A percentile compares a stretch with the other conserved stretches of the same genome.
Conservation (phyloP, 441 rosid species). For the Pelargonium fulgidum region DNA sequence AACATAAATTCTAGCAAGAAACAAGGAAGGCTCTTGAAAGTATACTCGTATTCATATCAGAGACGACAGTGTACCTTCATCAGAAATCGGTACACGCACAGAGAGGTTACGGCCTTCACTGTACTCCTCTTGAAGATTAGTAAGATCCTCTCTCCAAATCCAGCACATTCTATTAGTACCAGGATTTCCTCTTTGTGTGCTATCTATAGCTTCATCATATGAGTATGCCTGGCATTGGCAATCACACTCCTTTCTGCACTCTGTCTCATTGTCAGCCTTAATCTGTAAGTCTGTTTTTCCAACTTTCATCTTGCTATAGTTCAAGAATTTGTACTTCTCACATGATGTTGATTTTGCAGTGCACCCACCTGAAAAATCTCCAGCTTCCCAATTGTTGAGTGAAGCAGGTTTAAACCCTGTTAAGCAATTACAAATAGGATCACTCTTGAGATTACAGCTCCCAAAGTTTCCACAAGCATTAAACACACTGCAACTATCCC, state of each 20-base stretch:
- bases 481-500: constrained; percentile 37
- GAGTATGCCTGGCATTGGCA: constrained; percentile 56
- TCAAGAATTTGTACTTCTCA: constrained; percentile 34
- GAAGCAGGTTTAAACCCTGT: constrained; percentile 46
- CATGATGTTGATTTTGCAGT: constrained; percentile 35
- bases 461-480: constrained; percentile 53
- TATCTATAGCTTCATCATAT: constrained; percentile 19
- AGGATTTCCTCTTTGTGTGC: constrained; percentile 13
- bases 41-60: neutral
- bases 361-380: constrained; percentile 52
- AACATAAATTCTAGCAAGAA: neutral
- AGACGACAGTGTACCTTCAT: constrained; percentile 35
- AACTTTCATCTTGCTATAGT: constrained; percentile 41
- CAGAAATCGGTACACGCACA: constrained; percentile 34
- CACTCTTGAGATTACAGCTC: constrained; percentile 40
- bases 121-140: constrained; percentile 39
- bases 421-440: constrained; percentile 41
- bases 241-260: constrained; percentile 45
- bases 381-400: constrained; percentile 29
- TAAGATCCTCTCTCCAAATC: constrained; percentile 52
- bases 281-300: constrained; percentile 40
- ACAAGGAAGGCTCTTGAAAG: neutral
- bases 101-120: constrained; percentile 30
- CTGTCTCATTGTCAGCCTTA: constrained; percentile 32
- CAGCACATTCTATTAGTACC: constrained; percentile 32